These are phyloP conservation scores for Antrodiella citrinella DNA, from an alignment of 768 basidiomycete species.

Conservation along the genomic window DNA sequence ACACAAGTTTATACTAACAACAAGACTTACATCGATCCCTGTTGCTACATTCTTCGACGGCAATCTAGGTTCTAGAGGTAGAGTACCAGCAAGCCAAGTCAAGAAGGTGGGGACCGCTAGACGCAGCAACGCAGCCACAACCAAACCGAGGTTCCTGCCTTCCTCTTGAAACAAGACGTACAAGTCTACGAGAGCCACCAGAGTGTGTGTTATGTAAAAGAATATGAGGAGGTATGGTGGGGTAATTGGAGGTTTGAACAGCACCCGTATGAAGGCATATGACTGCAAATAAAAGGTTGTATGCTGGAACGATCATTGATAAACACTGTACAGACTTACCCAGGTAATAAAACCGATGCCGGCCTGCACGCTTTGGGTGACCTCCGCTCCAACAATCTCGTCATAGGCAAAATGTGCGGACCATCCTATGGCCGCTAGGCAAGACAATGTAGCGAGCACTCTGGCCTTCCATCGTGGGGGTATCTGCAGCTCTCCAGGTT, in stretches of 20 bases:
- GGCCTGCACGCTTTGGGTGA: constrained; percentile 12
- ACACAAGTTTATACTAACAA: not conserved
- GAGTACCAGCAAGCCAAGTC: constrained; percentile 45
- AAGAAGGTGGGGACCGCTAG: constrained; percentile 30
- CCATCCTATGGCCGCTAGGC: constrained; percentile 33
- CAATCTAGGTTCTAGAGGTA: constrained; percentile 39
- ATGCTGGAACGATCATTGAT: not conserved
- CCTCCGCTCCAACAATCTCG: constrained; percentile 4
- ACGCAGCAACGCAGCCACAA: constrained; percentile 23
- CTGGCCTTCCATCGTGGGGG: constrained; percentile 24
- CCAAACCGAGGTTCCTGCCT: constrained; percentile 8
- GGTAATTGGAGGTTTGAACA: constrained; percentile 36
- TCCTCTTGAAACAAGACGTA: constrained; percentile 22
- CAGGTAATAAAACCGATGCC: constrained; percentile 35
- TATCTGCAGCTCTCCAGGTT: constrained; percentile 22
- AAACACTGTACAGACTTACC: constrained; percentile 26
- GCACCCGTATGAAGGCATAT: constrained; percentile 34
- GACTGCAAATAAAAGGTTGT: constrained; percentile 23
- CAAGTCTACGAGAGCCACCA: constrained; percentile 30
- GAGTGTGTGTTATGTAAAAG: constrained; percentile 31
- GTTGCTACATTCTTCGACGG: constrained; percentile 43
- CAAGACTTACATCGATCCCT: constrained; percentile 34
- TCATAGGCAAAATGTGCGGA: constrained; percentile 18
- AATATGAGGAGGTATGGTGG: constrained; percentile 44
- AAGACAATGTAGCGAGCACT: constrained; percentile 28